phyloP scores from a whole-genome alignment of 2,329 filamentous ascomycete species.

The Xylaria sp. region DNA sequence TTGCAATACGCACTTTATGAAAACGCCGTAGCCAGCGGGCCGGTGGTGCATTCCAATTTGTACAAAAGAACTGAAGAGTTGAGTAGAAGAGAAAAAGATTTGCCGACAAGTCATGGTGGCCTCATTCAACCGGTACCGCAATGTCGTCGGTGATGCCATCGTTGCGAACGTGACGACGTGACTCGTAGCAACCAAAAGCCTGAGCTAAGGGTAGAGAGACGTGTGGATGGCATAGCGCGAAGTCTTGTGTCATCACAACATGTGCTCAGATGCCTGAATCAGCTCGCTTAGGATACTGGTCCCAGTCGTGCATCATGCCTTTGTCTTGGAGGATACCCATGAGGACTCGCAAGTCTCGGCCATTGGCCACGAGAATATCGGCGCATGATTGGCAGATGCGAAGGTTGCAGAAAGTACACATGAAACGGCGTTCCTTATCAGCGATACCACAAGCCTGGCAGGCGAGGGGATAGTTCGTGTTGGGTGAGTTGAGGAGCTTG shows the following conservation, averaged over 20 bases:
- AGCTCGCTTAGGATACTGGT: slow-evolving; percentile 22
- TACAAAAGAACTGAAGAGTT: slow-evolving; percentile 32
- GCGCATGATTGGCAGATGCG: slow-evolving; percentile 64
- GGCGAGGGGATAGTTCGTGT: slow-evolving; percentile 62
- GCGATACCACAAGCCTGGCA: slow-evolving; percentile 64
- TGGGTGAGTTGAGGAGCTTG: slow-evolving; percentile 61
- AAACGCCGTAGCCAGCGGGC: slow-evolving; percentile 16
- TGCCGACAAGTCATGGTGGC: background rate
- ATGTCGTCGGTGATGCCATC: background rate
- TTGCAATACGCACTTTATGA: slow-evolving; percentile 5
- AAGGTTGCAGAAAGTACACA: slow-evolving; percentile 63
- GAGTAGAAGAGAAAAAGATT: background rate
- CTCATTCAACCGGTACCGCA: background rate
- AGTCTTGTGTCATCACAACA: background rate
- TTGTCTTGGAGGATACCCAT: slow-evolving; percentile 50
- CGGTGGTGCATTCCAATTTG: slow-evolving; percentile 22
- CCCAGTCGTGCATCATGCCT: slow-evolving; percentile 34
- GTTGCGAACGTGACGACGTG: background rate
- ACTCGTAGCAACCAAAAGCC: background rate
- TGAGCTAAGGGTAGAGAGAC: background rate
- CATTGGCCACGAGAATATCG: slow-evolving; percentile 54
- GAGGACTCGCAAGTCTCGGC: slow-evolving; percentile 57
- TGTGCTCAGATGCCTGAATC: slow-evolving; percentile 4
- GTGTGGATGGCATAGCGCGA: background rate
- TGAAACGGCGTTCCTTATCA: slow-evolving; percentile 59